Percentiles rank a stretch among this genome's conserved stretches.
phyloP scores from a whole-genome alignment of 768 basidiomycete species.

The Mycena galericulata region DNA sequence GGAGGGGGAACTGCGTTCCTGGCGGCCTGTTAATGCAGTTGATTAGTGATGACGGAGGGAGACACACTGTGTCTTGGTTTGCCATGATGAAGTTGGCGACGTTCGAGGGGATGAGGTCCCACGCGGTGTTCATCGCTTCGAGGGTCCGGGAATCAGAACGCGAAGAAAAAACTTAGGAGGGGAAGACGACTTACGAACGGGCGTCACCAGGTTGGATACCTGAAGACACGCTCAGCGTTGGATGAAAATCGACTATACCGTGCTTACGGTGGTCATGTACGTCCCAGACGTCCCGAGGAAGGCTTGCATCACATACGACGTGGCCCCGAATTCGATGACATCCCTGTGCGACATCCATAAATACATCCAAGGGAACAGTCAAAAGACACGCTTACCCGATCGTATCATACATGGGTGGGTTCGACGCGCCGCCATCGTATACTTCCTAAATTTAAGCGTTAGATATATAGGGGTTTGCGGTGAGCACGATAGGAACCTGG shows the following conservation, averaged over 20 bases:
- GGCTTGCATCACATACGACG: constrained; percentile 22
- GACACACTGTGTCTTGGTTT: constrained; percentile 26
- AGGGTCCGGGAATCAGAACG: too few relatives aligned
- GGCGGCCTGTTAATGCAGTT: constrained; percentile 1
- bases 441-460: constrained; percentile 13
- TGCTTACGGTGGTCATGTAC: constrained; percentile 25
- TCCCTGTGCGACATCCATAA: constrained; percentile 18
- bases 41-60: not conserved
- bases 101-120: constrained; percentile 22
- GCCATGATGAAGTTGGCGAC: constrained; percentile 28
- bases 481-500: constrained; percentile 15
- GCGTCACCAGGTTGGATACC: constrained; percentile 43
- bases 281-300: constrained; percentile 27
- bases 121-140: constrained; percentile 27
- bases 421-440: constrained; percentile 27
- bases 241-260: constrained; percentile 42
- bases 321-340: constrained; percentile 28
- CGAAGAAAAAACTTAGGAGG: not conserved
- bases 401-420: constrained; percentile 24
- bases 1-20: constrained; percentile 26
- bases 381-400: constrained; percentile 23
- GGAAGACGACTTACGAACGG: constrained; percentile 33
- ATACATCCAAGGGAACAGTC: not conserved
- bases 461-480: constrained; percentile 6
- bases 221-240: constrained; percentile 9